Conservation (phyloP, 257 asterid species). For the Solanum raphanifolium region DNA sequence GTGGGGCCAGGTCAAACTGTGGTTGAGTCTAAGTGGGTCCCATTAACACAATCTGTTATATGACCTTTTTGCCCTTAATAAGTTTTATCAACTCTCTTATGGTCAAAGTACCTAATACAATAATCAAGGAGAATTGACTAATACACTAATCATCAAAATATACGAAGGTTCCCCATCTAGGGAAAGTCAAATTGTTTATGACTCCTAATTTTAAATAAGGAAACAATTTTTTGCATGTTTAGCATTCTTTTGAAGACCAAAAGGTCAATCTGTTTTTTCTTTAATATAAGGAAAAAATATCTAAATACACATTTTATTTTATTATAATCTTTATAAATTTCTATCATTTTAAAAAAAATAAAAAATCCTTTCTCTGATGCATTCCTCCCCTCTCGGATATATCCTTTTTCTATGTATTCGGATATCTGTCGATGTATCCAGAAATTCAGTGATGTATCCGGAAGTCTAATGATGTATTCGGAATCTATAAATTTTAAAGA, state of each 20-base stretch:
- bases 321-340: no score
- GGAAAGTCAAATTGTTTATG: background rate
- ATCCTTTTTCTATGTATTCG: no score
- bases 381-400: no score
- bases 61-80: background rate
- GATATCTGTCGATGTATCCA: no score
- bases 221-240: background rate
- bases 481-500: no score
- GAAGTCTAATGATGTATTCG: no score
- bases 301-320: no score
- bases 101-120: background rate
- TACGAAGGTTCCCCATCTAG: background rate
- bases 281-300: background rate
- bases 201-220: background rate
- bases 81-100: background rate
- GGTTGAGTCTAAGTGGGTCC: background rate
- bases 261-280: background rate
- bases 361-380: no score
- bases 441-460: no score
- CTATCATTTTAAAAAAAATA: no score
- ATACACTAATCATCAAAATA: background rate
- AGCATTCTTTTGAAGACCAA: background rate
- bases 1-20: background rate
- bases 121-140: background rate
- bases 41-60: background rate